These are phyloP conservation scores for Termitomyces sp. DNA, from an alignment of 768 basidiomycete genomes.

Conservation along the genomic window DNA sequence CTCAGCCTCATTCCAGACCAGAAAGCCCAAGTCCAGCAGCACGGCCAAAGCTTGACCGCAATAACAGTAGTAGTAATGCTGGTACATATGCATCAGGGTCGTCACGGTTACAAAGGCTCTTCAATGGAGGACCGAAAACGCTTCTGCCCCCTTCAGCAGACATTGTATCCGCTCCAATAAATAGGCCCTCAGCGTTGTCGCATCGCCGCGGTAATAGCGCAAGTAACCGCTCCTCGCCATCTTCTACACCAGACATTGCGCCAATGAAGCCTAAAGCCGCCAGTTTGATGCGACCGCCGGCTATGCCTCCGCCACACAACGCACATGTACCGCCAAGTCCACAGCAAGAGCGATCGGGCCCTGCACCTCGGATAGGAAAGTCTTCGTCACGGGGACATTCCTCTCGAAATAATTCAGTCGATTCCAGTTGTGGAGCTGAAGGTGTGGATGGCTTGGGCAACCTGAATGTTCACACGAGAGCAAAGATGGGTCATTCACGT, in stretches of 20 bases:
- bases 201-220: constrained; percentile 14
- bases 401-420: constrained; percentile 25
- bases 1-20: constrained; percentile 17
- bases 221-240: constrained; percentile 8
- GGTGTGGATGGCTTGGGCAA: constrained; percentile 21
- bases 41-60: constrained; percentile 14
- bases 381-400: constrained; percentile 9
- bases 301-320: not conserved
- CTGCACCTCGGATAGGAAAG: constrained; percentile 3
- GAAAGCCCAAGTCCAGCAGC: constrained; percentile 25
- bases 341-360: constrained; percentile 16
- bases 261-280: constrained; percentile 2
- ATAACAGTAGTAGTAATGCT: constrained; percentile 17
- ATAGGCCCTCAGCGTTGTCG: constrained; percentile 9
- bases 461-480: constrained; percentile 16
- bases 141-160: constrained; percentile 11
- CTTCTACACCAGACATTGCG: constrained; percentile 5
- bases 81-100: constrained; percentile 20
- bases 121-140: constrained; percentile 13
- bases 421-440: constrained; percentile 27
- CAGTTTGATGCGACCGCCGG: constrained; percentile 8
- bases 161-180: constrained; percentile 14
- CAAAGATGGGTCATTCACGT: constrained; percentile 5
- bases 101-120: constrained; percentile 14
- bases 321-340: constrained; percentile 1